Evolutionary conservation across 176 grass and related monocot species (phyloP), one percentile per base, ranked within the genome.

Genomic region (Hordeum vulgare): DNA sequence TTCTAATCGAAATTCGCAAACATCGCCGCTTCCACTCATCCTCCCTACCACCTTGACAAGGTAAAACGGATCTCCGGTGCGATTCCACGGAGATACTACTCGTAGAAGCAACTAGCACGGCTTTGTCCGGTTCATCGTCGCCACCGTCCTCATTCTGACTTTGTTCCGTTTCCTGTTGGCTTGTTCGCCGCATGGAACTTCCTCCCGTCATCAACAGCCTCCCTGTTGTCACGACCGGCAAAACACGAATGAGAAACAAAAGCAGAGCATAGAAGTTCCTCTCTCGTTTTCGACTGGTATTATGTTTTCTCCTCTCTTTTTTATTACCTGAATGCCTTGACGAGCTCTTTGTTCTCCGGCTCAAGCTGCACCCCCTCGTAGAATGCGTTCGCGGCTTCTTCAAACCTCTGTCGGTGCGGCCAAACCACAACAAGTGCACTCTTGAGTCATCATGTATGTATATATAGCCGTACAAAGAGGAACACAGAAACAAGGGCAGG

Each of bases 351-450:
- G 74, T 95, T 98, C 82, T 98, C 91, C 10, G 93, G 93, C 1
- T 98, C 92, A 39, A 95, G 89, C 49, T 88, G 78, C 58, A 93
- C 96, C 14, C 89, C 96, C 72, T 98, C 96, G 71, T 98, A 98
- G 49, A 98, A 95, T 12, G 89, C 87, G 41, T 85, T 98, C 20
- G 96, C 96, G 0, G 96, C 96, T 29, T 98, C 96, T 4, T 98
- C 85, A 25, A 90, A 98, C 49, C 82, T 90, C 96, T 98, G 87
- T 11, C 0, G 14, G 59, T 85, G 41, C 23, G 21, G 42, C 21
- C 44, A 73, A 24, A 29, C 4, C 28, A 80, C 25, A 25, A 72
- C 23, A 28, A 81, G 20, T 26, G 20, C 2, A 63, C 6, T 17
- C 61, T 80, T 15, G 17, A 21, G 59, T 26, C 28, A 37, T 13